A percentile compares a stretch with the other conserved stretches of the same genome.
Conservation (phyloP, 176 grass and related monocot species). For the Tuctoria greenei region DNA sequence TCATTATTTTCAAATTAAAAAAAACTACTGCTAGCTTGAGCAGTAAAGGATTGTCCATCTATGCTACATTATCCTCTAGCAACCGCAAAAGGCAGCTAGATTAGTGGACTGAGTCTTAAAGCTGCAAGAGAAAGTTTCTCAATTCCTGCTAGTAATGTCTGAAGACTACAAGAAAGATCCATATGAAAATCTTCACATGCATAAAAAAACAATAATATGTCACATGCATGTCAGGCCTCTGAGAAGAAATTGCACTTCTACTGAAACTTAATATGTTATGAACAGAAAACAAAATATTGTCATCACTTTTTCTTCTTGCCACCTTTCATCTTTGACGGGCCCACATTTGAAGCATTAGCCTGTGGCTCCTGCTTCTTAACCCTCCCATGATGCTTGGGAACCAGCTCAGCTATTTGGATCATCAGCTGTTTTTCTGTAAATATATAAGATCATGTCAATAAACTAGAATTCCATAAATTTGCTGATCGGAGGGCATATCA, state of each 20-base stretch:
- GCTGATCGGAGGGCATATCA: neutral
- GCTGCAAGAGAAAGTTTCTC: neutral
- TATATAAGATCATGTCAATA: constrained; percentile 21
- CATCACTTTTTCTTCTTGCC: constrained; percentile 85
- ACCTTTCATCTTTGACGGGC: constrained; percentile 49
- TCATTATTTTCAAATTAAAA: too few species aligned
- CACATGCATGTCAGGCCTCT: neutral
- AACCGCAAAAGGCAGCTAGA: neutral
- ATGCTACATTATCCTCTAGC: too few species aligned
- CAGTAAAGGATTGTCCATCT: too few species aligned
- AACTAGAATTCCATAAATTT: neutral
- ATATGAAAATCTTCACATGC: neutral
- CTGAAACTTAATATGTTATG: constrained; percentile 13
- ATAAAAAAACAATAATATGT: neutral
- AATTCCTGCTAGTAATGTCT: neutral
- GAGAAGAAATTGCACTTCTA: neutral
- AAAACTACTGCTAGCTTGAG: too few species aligned
- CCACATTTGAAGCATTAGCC: constrained; percentile 29
- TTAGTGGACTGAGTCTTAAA: neutral
- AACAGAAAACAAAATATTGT: constrained; percentile 19
- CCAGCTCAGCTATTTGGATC: constrained; percentile 78
- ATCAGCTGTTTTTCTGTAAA: constrained; percentile 81
- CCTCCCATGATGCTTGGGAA: constrained; percentile 93
- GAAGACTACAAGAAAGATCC: neutral
- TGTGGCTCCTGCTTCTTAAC: constrained; percentile 76